Base-by-base conservation (phyloP, 2,329 filamentous ascomycete species). In the Fusarium humuli region DNA sequence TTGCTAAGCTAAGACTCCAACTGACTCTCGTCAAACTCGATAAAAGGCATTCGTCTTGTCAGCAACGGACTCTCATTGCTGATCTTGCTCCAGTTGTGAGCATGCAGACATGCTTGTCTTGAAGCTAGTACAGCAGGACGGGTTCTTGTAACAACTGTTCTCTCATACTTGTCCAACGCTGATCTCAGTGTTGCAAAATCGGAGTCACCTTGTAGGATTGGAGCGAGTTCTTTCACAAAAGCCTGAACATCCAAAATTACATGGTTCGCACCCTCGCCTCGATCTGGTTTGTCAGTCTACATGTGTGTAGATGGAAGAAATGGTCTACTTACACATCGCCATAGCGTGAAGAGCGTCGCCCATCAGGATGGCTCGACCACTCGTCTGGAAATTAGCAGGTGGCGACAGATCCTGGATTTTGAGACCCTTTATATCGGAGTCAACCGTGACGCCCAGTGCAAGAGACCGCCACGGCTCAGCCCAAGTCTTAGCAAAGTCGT, bases 271-370 rank as follows among this genome's bases (percentile, higher is more conserved):
- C 85, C 86, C 75, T 89, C 87, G 5, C 87, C 87, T 14, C 87
- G 82, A 70, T 86, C 86, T 89, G 27, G 2, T 0, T 0, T 2
- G 9, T 44, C 49, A 47, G 58, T 27, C 5, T 7, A 0, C 2
- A 3, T 1, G 1, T 2, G 1, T 2, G 2, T 5, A 2, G 1
- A 4, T 2, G 2, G 7, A 6, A 1, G 0, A 3, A 2, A 1
- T 4, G 3, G 6, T 13, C 1, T 1, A 76, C 85, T 76, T 81
- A 88, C 85, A 88, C 86, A 88, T 88, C 1, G 84, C 83, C 86
- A 89, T 89, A 0, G 84, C 81, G 73, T 89, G 87, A 5, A 87
- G 79, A 0, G 87, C 83, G 74, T 89, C 87, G 1, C 87, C 87
- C 61, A 87, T 79, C 3, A 89, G 68, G 0, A 84, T 80, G 0